Evolutionary conservation across 768 basidiomycete species (phyloP).

Genomic region (Boletus subcaerulescens): DNA sequence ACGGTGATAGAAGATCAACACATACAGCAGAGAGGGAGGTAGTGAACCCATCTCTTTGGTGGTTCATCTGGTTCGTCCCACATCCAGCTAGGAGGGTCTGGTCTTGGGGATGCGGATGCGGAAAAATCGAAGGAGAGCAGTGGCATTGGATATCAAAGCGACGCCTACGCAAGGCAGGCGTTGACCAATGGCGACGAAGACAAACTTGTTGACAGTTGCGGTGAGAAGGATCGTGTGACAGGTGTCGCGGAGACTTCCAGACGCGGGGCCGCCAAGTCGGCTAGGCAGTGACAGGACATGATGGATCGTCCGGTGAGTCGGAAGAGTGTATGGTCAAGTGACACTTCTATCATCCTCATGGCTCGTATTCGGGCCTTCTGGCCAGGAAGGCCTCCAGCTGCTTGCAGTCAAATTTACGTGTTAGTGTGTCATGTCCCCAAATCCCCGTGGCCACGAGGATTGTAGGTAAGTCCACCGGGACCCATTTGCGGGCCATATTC

Average conservation of each 20-base stretch:
- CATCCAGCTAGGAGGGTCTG: background rate
- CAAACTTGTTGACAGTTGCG: background rate
- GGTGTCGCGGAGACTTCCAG: background rate
- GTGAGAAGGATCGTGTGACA: background rate
- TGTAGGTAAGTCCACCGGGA: too few species aligned
- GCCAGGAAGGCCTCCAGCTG: too few species aligned
- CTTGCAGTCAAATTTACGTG: background rate
- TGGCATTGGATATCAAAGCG: constrained; percentile 21
- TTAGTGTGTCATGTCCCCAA: background rate
- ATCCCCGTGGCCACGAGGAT: background rate
- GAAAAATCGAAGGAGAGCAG: constrained; percentile 30
- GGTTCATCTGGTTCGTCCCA: constrained; percentile 32
- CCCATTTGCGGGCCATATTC: background rate
- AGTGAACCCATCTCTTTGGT: constrained; percentile 53
- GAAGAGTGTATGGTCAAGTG: too few species aligned
- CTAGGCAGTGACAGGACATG: too few species aligned
- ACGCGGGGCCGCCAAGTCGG: too few species aligned
- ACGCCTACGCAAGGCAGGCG: background rate
- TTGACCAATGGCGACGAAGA: background rate
- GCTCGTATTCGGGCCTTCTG: background rate
- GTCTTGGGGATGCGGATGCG: constrained; percentile 10
- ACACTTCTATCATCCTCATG: background rate
- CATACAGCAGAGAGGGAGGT: constrained; percentile 56
- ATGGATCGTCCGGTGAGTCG: too few species aligned
- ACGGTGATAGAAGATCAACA: background rate